Base-by-base conservation (phyloP, 2,329 filamentous ascomycete species). In the Aspergillus ruber region DNA sequence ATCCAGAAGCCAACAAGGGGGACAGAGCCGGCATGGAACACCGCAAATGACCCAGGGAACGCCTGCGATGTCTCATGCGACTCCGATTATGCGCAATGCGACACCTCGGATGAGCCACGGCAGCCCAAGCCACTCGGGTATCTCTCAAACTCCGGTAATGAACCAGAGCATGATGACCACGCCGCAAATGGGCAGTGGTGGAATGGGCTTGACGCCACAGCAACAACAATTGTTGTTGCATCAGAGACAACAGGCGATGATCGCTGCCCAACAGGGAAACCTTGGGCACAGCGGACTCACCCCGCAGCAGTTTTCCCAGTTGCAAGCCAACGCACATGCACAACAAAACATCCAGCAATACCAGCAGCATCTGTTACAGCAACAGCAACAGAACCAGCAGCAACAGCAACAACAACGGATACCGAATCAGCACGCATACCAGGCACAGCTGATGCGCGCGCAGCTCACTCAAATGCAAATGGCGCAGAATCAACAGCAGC, bases 41-140 rank as follows among this genome's bases (percentile, higher is more conserved):
- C 73, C 73, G 4, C 71, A 74, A 50, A 71, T 76, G 62, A 61
- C 66, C 6, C 69, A 74, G 43, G 68, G 70, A 36, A 75, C 72
- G 2, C 72, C 72, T 8, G 68, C 68, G 18, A 68, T 72, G 62
- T 67, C 67, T 17, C 72, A 75, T 48, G 69, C 72, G 18, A 76
- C 73, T 3, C 73, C 73, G 4, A 64, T 73, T 6, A 71, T 75
- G 64, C 66, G 71, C 45, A 72, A 75, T 52, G 69, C 66, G 5
- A 75, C 73, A 9, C 73, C 73, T 4, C 65, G 72, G 1, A 72
- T 75, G 62, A 62, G 59, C 21, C 72, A 74, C 46, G 70, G 67
- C 39, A 76, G 73, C 54, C 73, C 73, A 9, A 67, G 63, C 38
- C 65, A 63, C 29, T 63, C 68, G 9, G 18, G 15, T 23, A 68